Conservation (phyloP, 129 eudicot species). For the Flaveria linearis region DNA sequence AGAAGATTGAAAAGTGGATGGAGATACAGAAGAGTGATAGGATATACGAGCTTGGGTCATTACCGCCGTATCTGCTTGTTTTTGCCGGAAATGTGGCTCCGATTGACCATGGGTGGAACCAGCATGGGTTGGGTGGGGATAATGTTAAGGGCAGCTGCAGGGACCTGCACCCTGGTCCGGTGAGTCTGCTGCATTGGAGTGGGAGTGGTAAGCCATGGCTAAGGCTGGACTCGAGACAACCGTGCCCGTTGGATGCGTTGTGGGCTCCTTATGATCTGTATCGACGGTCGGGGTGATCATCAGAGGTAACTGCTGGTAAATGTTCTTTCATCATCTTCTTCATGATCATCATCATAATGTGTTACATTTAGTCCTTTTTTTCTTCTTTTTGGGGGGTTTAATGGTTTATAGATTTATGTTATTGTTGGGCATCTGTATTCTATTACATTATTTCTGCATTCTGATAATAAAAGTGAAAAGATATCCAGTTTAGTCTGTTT, state of each 20-base stretch:
- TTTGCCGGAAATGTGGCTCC: conserved; percentile 94
- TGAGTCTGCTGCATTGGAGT: conserved; percentile 87
- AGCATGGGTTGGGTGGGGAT: conserved; percentile 95
- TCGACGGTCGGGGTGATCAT: conserved; percentile 43
- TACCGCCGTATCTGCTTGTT: conserved; percentile 85
- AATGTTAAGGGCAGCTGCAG: conserved; percentile 91
- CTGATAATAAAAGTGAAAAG: conserved; percentile 36
- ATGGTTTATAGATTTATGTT: conserved; percentile 29
- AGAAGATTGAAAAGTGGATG: conserved; percentile 90
- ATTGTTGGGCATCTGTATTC: conserved; percentile 31
- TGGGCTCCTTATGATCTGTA: conserved; percentile 94
- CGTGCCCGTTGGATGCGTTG: conserved; percentile 78
- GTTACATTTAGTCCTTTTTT: not conserved
- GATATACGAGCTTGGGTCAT: conserved; percentile 92
- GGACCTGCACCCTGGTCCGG: conserved; percentile 94
- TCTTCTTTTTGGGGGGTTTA: conserved; percentile 9
- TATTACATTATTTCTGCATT: conserved; percentile 41
- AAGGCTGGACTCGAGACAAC: conserved; percentile 61
- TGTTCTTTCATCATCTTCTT: too few species aligned
- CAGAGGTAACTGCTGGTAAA: conserved; percentile 22
- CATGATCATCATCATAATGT: too few species aligned
- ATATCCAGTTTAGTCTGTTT: conserved; percentile 29
- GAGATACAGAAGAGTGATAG: conserved; percentile 78
- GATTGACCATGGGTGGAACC: conserved; percentile 94
- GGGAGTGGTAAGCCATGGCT: conserved; percentile 97